Percentiles rank a stretch among this genome's conserved stretches.
Evolutionary conservation across 2,329 filamentous ascomycete species (phyloP).

Genomic region (Thyridium curvatum): DNA sequence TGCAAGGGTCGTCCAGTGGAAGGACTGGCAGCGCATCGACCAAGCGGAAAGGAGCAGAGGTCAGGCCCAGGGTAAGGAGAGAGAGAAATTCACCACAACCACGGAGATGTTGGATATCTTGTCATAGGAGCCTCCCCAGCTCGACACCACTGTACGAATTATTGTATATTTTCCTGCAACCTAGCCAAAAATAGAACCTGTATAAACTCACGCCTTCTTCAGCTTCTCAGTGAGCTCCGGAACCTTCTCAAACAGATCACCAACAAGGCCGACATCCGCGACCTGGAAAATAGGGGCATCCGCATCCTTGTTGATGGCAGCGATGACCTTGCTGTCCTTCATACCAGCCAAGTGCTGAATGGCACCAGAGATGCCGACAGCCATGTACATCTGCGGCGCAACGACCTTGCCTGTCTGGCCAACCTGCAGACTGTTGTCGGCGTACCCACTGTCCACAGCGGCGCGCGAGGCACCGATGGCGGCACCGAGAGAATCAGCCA

Average conservation of each 20-base stretch:
- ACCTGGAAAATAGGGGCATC: constrained; percentile 99
- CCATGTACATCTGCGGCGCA: constrained; percentile 90
- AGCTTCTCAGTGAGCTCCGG: constrained; percentile 95
- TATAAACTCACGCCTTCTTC: constrained; percentile 40
- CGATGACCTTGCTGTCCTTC: constrained; percentile 99
- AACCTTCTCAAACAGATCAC: constrained; percentile 91
- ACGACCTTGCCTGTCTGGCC: constrained; percentile 99
- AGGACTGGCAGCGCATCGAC: constrained; percentile 81
- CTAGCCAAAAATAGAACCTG: constrained; percentile 1
- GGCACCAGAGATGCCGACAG: constrained; percentile 90
- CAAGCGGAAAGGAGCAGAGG: constrained; percentile 66
- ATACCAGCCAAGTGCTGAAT: constrained; percentile 98
- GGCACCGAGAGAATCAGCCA: constrained; percentile 90
- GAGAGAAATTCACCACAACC: constrained; percentile 62
- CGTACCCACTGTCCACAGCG: constrained; percentile 94
- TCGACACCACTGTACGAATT: constrained; percentile 6
- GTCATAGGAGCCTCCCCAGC: constrained; percentile 16
- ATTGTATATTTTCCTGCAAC: constrained; percentile 12
- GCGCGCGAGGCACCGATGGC: constrained; percentile 92
- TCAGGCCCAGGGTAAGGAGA: constrained; percentile 60
- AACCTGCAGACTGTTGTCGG: constrained; percentile 96
- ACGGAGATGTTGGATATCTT: constrained; percentile 52
- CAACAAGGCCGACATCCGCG: constrained; percentile 90
- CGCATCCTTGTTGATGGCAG: constrained; percentile 94
- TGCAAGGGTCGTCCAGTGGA: constrained; percentile 66